Conservation (phyloP, 2,329 filamentous ascomycete genomes). For the Microdochium bolleyi region DNA sequence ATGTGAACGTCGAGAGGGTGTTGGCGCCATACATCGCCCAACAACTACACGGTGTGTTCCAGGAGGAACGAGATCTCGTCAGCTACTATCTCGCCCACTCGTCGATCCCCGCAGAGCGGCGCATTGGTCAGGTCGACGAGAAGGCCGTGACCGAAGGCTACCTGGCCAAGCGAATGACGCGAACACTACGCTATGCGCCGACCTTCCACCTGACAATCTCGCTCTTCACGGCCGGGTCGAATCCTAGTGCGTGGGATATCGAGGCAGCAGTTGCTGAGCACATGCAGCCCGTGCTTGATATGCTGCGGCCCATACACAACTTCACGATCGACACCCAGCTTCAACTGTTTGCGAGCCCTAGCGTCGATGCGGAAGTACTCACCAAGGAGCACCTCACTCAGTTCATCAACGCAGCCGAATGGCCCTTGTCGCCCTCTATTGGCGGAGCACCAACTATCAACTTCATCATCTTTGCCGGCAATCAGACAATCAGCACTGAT, state of each 20-base stretch:
- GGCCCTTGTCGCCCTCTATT: conserved; percentile 92
- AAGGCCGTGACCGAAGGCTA: background rate
- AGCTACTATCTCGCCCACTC: conserved; percentile 61
- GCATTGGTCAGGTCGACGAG: background rate
- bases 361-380: conserved; percentile 57
- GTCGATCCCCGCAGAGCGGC: conserved; percentile 36
- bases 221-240: conserved; percentile 72
- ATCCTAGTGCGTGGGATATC: conserved; percentile 86
- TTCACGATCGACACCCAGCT: conserved; percentile 96
- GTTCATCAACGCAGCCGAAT: conserved; percentile 97
- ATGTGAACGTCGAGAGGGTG: conserved; percentile 11
- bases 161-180: conserved; percentile 64
- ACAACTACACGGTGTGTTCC: conserved; percentile 70
- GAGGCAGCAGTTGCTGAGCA: conserved; percentile 74
- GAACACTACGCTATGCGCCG: conserved; percentile 83
- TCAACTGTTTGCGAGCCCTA: conserved; percentile 76
- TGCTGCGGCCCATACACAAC: conserved; percentile 78
- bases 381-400: conserved; percentile 82
- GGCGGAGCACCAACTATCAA: conserved; percentile 90
- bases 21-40: conserved; percentile 72
- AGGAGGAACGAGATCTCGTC: conserved; percentile 83
- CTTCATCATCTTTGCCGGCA: conserved; percentile 85
- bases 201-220: conserved; percentile 97
- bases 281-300: conserved; percentile 71
- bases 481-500: conserved; percentile 55